phyloP scores from a whole-genome alignment of 2,329 filamentous ascomycete species.

The Herpotrichia juniperi region DNA sequence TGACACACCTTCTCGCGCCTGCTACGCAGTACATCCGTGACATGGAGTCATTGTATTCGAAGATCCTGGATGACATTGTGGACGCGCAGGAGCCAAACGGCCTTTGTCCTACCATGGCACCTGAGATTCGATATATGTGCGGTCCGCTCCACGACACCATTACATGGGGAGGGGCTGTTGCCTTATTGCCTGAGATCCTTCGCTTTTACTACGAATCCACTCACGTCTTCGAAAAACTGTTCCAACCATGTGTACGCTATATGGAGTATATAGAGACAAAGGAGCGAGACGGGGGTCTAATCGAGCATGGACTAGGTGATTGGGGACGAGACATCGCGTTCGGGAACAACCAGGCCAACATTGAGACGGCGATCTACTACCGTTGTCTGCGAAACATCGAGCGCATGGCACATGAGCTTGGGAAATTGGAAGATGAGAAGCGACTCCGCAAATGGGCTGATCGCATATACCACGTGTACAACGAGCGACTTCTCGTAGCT shows the following conservation, averaged over 20 bases:
- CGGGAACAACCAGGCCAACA: constrained; percentile 54
- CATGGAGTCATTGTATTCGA: too few species aligned
- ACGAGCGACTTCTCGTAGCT: constrained; percentile 24
- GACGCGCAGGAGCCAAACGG: too few species aligned
- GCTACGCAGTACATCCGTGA: too few species aligned
- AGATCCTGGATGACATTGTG: too few species aligned
- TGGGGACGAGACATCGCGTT: constrained; percentile 53
- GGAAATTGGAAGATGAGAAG: constrained; percentile 12
- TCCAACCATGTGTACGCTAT: constrained; percentile 46
- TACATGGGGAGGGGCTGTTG: too few species aligned
- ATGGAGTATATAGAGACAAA: constrained; percentile 51
- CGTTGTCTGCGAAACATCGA: constrained; percentile 44
- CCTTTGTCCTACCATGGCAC: too few species aligned
- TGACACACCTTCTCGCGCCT: too few species aligned
- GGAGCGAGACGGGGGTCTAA: constrained; percentile 49
- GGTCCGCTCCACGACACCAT: too few species aligned
- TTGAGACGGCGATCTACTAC: constrained; percentile 54
- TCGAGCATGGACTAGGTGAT: constrained; percentile 52
- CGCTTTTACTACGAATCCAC: constrained; percentile 51
- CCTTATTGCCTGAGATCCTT: constrained; percentile 51
- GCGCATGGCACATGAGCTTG: constrained; percentile 40
- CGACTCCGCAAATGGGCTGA: constrained; percentile 28
- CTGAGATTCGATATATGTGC: too few species aligned
- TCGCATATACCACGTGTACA: constrained; percentile 26
- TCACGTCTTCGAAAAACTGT: constrained; percentile 44